Evolutionary conservation across 495 filamentous ascomycete genomes (phyloP), one percentile per base, ranked within the genome.

Genomic region (Stereocaulon alpinum): DNA sequence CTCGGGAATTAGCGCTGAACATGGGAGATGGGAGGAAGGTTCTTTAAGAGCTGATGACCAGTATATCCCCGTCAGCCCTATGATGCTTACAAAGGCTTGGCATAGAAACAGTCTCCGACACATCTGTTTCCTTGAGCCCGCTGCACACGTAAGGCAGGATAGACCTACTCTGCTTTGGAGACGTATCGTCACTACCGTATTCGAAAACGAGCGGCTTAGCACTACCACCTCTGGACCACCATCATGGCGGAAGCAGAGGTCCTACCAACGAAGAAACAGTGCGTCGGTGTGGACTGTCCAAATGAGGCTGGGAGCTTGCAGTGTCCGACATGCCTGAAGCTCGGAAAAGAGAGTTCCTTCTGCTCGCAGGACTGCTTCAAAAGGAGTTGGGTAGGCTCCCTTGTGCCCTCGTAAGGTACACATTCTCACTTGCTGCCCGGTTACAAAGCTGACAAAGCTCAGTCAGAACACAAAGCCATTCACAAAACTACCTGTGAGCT

Each of bases 351-450:
- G 69, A 93, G 89, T 74, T 95, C 82, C 72, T 98, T 97, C 77
- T 98, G 93, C 76, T 90, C 90, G 12, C 94, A 98, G 69, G 94
- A 97, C 67, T 98, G 93, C 79, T 98, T 98, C 76, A 97, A 96
- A 78, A 83, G 82, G 69, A 97, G 89, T 75, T 98, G 93, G 93
- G 93, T 97, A 82, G 69, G 86, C 61, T 58, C 32, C 63, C 58
- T 68, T 66, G 59, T 66, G 63, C 61, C 61, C 64, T 71, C 51
- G 53, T 64, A 69, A 68, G 68, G 58, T 63, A 62, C 68, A 65
- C 59, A 56, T 59, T 32, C 58, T 55, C 48, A 58, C 59, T 49
- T 27, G 57, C 44, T 51, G 32, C 41, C 5, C 20, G 12, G 32
- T 12, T 47, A 50, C 50, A 62, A 54, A 64, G 58, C 70, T 77